Conservation (phyloP, 345 rosid genomes). For the Eutrema yunnanense region DNA sequence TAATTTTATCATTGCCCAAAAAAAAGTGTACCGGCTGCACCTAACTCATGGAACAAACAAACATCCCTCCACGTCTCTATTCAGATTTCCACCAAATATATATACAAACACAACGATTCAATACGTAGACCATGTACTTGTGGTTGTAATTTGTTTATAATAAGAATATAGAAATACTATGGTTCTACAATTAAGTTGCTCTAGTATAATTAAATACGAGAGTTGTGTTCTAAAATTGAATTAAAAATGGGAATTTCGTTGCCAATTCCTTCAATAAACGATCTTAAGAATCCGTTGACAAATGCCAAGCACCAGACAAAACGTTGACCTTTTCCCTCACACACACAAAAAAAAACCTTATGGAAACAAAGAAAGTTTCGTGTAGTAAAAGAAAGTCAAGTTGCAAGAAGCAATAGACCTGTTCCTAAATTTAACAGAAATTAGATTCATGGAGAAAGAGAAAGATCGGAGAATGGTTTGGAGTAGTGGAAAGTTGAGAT, state of each 20-base stretch:
- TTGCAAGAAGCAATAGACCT: conserved; percentile 1
- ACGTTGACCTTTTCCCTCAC: conserved; percentile 15
- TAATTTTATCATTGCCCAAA: background rate
- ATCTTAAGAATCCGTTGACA: conserved; percentile 16
- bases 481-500: conserved; percentile 4
- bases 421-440: background rate
- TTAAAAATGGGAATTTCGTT: conserved; percentile 6
- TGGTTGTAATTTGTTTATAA: background rate
- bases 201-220: background rate
- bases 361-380: conserved; percentile 11
- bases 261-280: conserved; percentile 14
- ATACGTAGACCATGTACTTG: background rate
- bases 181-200: background rate
- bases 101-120: background rate
- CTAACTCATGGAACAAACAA: conserved; percentile 14
- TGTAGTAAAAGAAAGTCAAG: conserved; percentile 24
- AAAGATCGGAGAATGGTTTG: conserved; percentile 1
- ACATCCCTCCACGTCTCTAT: conserved; percentile 29
- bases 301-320: conserved; percentile 18
- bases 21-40: background rate
- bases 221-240: conserved; percentile 2
- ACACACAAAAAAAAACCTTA: background rate
- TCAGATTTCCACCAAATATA: background rate
- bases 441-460: background rate
- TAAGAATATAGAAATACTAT: background rate